Percentiles rank a stretch among this genome's conserved stretches.
Conservation (phyloP, 1,284 basidiomycete genomes). For the Pseudozyma thailandica region DNA sequence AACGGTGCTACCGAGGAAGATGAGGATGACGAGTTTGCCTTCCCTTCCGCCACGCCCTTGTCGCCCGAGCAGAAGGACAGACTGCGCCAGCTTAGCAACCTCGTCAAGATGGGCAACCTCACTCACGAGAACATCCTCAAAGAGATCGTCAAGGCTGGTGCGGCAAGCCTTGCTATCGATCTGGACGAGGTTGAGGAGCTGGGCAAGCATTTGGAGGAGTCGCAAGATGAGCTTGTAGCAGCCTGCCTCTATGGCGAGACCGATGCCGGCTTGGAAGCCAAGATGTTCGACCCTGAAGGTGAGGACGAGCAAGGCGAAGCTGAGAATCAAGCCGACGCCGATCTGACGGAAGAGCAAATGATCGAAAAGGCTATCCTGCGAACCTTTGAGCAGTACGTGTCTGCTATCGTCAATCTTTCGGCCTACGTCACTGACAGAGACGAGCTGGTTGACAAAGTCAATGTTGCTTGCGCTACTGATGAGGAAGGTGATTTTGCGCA, state of each 20-base stretch:
- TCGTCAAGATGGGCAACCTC: constrained; percentile 53
- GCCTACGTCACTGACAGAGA: constrained; percentile 46
- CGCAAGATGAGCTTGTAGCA: constrained; percentile 57
- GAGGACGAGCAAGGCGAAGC: constrained; percentile 10
- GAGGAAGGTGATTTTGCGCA: constrained; percentile 35
- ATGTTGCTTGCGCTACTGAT: constrained; percentile 35
- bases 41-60: constrained; percentile 34
- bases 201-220: constrained; percentile 46
- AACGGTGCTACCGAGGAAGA: constrained; percentile 11
- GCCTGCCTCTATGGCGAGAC: constrained; percentile 50
- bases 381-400: constrained; percentile 46
- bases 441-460: constrained; percentile 35
- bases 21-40: constrained; percentile 37
- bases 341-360: constrained; percentile 43
- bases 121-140: constrained; percentile 47
- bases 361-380: constrained; percentile 47
- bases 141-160: constrained; percentile 27
- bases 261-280: constrained; percentile 41
- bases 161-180: constrained; percentile 17
- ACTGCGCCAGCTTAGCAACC: constrained; percentile 37
- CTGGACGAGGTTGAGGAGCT: constrained; percentile 47
- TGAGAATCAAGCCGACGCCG: constrained; percentile 25
- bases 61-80: constrained; percentile 39
- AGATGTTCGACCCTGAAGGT: constrained; percentile 40
- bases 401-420: constrained; percentile 35